Conservation (phyloP, 2,329 filamentous ascomycete species). For the Metarhizium guizhouense region DNA sequence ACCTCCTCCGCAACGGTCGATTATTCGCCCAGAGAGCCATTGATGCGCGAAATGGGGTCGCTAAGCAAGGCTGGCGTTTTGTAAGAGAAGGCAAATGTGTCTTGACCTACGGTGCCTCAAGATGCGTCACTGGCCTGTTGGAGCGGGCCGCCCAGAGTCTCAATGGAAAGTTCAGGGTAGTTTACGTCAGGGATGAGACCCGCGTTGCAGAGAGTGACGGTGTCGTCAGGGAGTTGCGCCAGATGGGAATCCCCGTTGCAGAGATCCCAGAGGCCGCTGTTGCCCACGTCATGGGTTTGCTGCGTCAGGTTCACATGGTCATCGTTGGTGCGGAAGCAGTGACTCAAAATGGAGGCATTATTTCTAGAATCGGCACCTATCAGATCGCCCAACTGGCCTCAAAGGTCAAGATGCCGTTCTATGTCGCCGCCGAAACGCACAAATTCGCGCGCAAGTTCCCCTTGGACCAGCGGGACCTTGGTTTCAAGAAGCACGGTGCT, state of each 20-base stretch:
- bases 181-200: conserved; percentile 61
- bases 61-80: conserved; percentile 67
- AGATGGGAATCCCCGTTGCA: conserved; percentile 71
- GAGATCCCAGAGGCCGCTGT: conserved; percentile 51
- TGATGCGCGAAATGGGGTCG: conserved; percentile 75
- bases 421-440: conserved; percentile 89
- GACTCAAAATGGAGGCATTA: conserved; percentile 87
- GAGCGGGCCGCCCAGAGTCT: conserved; percentile 53
- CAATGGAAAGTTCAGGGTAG: conserved; percentile 66
- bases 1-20: conserved; percentile 77
- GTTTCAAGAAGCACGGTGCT: conserved; percentile 35
- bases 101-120: conserved; percentile 82
- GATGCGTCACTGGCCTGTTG: conserved; percentile 74
- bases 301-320: conserved; percentile 53
- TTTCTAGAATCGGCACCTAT: conserved; percentile 76
- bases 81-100: conserved; percentile 71
- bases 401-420: conserved; percentile 63
- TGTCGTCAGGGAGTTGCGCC: conserved; percentile 62
- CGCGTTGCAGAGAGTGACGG: conserved; percentile 53
- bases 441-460: conserved; percentile 91
- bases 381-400: conserved; percentile 79
- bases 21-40: conserved; percentile 84
- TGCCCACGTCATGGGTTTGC: conserved; percentile 60
- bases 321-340: conserved; percentile 74
- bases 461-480: conserved; percentile 70